A percentile compares a stretch with the other conserved stretches of the same genome.
Conservation (phyloP, 1,139 yeast species). For the Candida freyschussii region DNA sequence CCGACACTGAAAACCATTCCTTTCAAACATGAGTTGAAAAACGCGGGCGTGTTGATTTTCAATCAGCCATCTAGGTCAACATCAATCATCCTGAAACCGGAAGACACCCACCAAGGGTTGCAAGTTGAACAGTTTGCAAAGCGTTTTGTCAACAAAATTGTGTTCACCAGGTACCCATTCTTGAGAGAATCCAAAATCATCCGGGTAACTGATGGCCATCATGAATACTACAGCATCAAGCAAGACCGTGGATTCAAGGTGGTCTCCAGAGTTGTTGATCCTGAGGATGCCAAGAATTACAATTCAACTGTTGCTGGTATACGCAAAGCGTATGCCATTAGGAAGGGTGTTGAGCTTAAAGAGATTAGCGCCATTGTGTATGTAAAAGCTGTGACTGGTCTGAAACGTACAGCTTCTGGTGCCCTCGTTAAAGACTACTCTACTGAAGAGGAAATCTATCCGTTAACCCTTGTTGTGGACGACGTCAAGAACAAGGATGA, state of each 20-base stretch:
- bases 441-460: constrained; percentile 51
- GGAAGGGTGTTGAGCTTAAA: constrained; percentile 57
- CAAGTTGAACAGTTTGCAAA: constrained; percentile 51
- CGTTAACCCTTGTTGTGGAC: constrained; percentile 77
- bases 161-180: constrained; percentile 86
- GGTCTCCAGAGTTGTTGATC: constrained; percentile 38
- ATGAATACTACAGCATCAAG: constrained; percentile 41
- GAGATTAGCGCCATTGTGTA: constrained; percentile 55
- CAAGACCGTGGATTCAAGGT: constrained; percentile 33
- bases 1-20: constrained; percentile 76
- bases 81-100: constrained; percentile 65
- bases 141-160: constrained; percentile 52
- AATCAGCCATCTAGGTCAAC: constrained; percentile 82
- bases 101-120: constrained; percentile 48
- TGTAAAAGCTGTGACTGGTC: constrained; percentile 74
- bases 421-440: constrained; percentile 69
- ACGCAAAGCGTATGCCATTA: constrained; percentile 37
- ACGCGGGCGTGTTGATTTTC: constrained; percentile 70
- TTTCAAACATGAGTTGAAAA: constrained; percentile 46
- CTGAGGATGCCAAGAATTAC: constrained; percentile 40
- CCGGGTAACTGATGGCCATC: constrained; percentile 53
- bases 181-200: constrained; percentile 74
- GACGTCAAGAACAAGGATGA: constrained; percentile 68
- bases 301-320: constrained; percentile 32
- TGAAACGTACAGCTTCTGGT: constrained; percentile 65